phyloP scores from a whole-genome alignment of 208 protist genomes.

The Endotrypanum monterogeii region DNA sequence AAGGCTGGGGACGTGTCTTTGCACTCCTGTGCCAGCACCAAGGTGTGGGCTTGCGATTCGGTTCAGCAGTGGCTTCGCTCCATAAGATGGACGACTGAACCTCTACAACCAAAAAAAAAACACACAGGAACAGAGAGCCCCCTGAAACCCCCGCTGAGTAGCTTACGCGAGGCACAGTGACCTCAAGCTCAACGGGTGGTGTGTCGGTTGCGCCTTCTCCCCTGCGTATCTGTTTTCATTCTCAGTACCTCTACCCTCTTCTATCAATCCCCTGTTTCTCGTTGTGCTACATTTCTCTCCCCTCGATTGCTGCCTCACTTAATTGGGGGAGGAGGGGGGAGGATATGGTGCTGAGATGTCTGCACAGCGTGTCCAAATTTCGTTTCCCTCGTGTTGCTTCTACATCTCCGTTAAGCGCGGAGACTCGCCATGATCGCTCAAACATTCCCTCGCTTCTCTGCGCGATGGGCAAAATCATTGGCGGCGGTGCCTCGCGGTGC shows the following conservation, averaged over 20 bases:
- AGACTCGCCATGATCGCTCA: background rate
- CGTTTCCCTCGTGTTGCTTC: background rate
- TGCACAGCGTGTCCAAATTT: background rate
- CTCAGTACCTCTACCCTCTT: too few species aligned
- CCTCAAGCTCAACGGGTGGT: background rate
- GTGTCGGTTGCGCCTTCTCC: background rate
- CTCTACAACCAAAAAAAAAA: too few species aligned
- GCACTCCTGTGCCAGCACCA: too few species aligned
- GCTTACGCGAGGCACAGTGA: background rate
- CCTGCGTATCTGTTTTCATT: background rate
- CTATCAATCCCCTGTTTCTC: too few species aligned
- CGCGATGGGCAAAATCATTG: conserved; percentile 1
- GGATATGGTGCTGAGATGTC: background rate
- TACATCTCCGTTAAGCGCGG: background rate
- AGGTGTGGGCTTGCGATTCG: too few species aligned
- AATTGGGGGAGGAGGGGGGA: background rate
- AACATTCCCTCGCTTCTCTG: background rate
- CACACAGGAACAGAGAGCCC: background rate
- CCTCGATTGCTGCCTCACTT: too few species aligned
- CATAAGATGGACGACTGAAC: background rate
- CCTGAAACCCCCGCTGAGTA: background rate
- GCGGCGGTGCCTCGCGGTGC: background rate
- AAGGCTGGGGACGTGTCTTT: too few species aligned
- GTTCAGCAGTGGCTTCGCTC: background rate
- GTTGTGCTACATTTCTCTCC: too few species aligned